These are phyloP conservation scores for Lactifluus subvellereus DNA, from an alignment of 768 basidiomycete species.

Conservation along the genomic window DNA sequence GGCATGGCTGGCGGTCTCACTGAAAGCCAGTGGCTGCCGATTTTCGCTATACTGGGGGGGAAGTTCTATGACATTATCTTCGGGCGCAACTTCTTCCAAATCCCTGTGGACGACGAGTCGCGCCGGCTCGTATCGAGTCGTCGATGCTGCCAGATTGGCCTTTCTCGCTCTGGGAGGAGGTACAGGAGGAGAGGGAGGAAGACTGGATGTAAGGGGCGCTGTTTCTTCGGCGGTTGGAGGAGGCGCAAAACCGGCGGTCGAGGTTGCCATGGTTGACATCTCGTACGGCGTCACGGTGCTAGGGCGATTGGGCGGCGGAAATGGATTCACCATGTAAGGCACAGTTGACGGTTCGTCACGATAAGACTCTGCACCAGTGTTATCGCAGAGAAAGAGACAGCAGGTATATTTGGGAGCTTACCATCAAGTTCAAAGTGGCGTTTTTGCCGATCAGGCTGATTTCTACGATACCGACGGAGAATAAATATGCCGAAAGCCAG, in stretches of 20 bases:
- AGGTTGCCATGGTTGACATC: not conserved
- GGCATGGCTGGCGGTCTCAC: not conserved
- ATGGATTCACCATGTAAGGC: not conserved
- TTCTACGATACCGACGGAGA: not conserved
- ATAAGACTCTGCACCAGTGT: conserved; percentile 1
- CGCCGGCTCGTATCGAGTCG: not conserved
- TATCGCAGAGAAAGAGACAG: not conserved
- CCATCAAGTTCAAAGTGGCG: not conserved
- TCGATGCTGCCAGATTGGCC: not conserved
- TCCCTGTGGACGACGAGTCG: conserved; percentile 54
- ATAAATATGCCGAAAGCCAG: not conserved
- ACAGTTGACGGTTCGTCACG: not conserved
- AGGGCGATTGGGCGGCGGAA: not conserved
- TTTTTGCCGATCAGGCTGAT: not conserved
- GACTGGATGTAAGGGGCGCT: not conserved
- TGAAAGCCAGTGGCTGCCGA: conserved; percentile 28
- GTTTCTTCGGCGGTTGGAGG: not conserved
- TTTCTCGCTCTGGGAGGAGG: not conserved
- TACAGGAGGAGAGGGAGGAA: not conserved
- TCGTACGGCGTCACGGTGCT: not conserved
- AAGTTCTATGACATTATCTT: conserved; percentile 59
- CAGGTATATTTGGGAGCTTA: not conserved
- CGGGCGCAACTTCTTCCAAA: conserved; percentile 49
- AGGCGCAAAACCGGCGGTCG: not conserved
- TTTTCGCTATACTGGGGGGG: conserved; percentile 67